Base-by-base conservation (phyloP, 768 basidiomycete species). In the Zangia roseola region DNA sequence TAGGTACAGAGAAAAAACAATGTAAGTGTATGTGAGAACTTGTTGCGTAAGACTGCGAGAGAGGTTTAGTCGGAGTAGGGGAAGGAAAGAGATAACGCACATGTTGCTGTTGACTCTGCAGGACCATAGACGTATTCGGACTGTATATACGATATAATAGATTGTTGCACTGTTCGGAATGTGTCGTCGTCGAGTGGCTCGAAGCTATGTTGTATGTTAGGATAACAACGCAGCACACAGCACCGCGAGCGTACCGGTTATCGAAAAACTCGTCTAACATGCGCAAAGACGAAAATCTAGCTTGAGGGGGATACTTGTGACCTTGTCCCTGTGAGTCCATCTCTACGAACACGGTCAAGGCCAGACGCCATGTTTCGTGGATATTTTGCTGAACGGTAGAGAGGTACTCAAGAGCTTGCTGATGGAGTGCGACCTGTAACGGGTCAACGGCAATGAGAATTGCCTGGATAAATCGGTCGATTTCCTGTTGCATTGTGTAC, bases 1-100 rank as follows among this genome's bases (percentile, higher is more conserved):
- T 95, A 97, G 12, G 88, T 84, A 74, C 84, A 84, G 43, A 94
- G 79, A 72, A 94, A 94, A 71, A 94, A 83, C 41, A 91, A 79
- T 2, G 91, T 88, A 50, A 94, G 75, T 31, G 91, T 91, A 73
- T 93, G 91, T 23, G 90, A 89, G 72, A 93, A 91, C 69, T 97
- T 97, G 76, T 97, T 97, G 64, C 94, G 85, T 46, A 97, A 71
- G 70, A 89, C 92, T 94, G 52, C 35, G 44, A 55, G 61, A 47
- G 57, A 26, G 10, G 35, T 25, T 55, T 41, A 60, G 51, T 40
- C 4, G 28, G 33, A 46, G 35, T 26, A 30, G 6, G 4, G 2
- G 10, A 44, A 30, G 42, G n/a, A 10, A 34, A 48, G n/a, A 33
- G 56, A 43, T 36, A 13, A 77, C 94, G 71, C 64, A 94, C 94